Conservation (phyloP, 148 eudicot species). For the Suaeda aralocaspica region DNA sequence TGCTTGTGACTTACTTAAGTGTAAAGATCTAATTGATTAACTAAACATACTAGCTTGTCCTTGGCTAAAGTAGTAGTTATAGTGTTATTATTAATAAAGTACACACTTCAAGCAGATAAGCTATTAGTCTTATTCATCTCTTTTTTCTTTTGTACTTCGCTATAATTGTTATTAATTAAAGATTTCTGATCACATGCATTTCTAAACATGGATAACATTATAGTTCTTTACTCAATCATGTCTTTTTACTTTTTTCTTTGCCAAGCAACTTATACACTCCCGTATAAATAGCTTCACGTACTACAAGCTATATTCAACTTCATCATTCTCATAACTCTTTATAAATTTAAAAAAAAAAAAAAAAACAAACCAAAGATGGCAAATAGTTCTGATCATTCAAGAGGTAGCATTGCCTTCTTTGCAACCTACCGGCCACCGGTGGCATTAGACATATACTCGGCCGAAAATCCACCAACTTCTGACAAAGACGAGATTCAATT, state of each 20-base stretch:
- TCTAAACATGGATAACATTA: not conserved
- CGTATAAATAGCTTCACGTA: not conserved
- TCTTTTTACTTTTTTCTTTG: not conserved
- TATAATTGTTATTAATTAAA: too few species aligned
- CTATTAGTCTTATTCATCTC: too few species aligned
- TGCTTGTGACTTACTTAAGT: too few species aligned
- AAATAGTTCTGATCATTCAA: not conserved
- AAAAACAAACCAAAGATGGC: not conserved
- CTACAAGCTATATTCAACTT: too few species aligned
- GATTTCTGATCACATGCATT: not conserved
- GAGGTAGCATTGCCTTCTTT: conserved; percentile 26
- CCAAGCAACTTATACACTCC: not conserved
- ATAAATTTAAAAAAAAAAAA: not conserved
- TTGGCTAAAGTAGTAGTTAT: too few species aligned
- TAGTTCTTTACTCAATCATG: not conserved
- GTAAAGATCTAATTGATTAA: too few species aligned
- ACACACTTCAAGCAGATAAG: too few species aligned
- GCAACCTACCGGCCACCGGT: conserved; percentile 29
- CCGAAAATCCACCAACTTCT: not conserved
- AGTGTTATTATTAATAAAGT: too few species aligned
- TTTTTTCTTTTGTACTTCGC: too few species aligned
- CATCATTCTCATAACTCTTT: not conserved
- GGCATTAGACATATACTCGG: conserved; percentile 18
- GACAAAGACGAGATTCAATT: not conserved
- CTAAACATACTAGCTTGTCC: too few species aligned